Base-by-base conservation (phyloP, 1,284 basidiomycete genomes). In the Austropuccinia psidii region DNA sequence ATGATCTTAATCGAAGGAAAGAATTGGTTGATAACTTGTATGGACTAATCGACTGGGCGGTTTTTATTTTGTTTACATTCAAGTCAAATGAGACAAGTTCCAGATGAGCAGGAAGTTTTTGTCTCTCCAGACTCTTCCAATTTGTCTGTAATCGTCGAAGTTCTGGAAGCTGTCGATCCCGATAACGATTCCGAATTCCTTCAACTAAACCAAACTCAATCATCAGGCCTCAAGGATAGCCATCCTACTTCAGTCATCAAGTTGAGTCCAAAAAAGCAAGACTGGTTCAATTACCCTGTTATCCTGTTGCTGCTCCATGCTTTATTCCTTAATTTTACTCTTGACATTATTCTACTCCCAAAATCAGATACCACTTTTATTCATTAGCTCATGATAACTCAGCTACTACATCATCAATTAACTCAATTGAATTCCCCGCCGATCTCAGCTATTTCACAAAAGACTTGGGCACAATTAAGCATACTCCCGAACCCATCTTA, bases 21-120 rank as follows among this genome's bases (percentile, higher is more conserved):
- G n/a, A n/a, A n/a, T n/a, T n/a, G n/a, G n/a, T n/a, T n/a, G n/a
- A n/a, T n/a, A n/a, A n/a, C n/a, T n/a, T n/a, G n/a, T n/a, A n/a
- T n/a, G n/a, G n/a, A n/a, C n/a, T n/a, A n/a, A n/a, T n/a, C n/a
- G n/a, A n/a, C n/a, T n/a, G n/a, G n/a, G n/a, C n/a, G n/a, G n/a
- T n/a, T n/a, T n/a, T n/a, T n/a, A n/a, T n/a, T n/a, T n/a, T n/a
- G n/a, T n/a, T n/a, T n/a, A n/a, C n/a, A n/a, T n/a, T n/a, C n/a
- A n/a, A n/a, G n/a, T n/a, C n/a, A n/a, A n/a, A n/a, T n/a, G n/a
- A n/a, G 95, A 75, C 92, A 98, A 83, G 85, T 99, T 13, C 95
- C 96, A n/a, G 90, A 98, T 80, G 93, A 87, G 15, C 95, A 99
- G 81, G 96, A 98, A 80, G 94, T 98, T 54, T 90, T 93, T 80